Percentiles rank a stretch among this genome's conserved stretches.
Conservation (phyloP, 768 basidiomycete genomes). For the Melanogaster broomeanus region DNA sequence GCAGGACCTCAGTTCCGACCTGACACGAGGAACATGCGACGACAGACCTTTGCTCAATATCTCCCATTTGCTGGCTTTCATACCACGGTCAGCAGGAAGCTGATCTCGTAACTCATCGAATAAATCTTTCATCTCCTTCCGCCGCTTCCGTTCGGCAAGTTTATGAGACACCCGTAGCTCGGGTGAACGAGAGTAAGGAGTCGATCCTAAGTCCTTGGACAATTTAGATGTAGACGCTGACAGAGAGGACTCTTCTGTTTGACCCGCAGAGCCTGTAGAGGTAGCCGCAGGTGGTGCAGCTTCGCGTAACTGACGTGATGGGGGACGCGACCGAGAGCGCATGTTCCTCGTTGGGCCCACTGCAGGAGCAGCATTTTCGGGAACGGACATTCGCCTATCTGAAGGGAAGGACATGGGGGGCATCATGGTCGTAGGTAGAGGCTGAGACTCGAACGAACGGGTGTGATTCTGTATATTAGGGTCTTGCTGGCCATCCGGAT, state of each 20-base stretch:
- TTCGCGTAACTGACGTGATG: slow-evolving; percentile 59
- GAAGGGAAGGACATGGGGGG: slow-evolving; percentile 58
- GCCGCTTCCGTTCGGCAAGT: slow-evolving; percentile 91
- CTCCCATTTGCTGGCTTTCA: slow-evolving; percentile 99
- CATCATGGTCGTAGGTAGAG: slow-evolving; percentile 50
- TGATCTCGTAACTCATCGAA: slow-evolving; percentile 96
- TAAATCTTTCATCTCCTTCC: slow-evolving; percentile 99
- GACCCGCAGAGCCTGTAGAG: slow-evolving; percentile 36
- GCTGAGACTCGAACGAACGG: slow-evolving; percentile 52
- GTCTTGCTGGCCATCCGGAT: slow-evolving; percentile 47
- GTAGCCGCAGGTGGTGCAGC: slow-evolving; percentile 41
- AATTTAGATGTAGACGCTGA: slow-evolving; percentile 39
- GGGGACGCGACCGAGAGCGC: slow-evolving; percentile 70
- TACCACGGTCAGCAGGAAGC: slow-evolving; percentile 87
- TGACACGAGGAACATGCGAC: not conserved
- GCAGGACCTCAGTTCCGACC: slow-evolving; percentile 3
- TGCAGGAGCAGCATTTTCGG: slow-evolving; percentile 52
- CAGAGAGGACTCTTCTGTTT: slow-evolving; percentile 43
- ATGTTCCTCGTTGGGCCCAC: slow-evolving; percentile 52
- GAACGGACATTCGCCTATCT: slow-evolving; percentile 80
- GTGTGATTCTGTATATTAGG: slow-evolving; percentile 41
- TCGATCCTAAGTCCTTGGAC: slow-evolving; percentile 52
- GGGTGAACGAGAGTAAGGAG: slow-evolving; percentile 94
- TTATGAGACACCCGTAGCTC: slow-evolving; percentile 96
- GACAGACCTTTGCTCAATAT: slow-evolving; percentile 89